Evolutionary conservation across 768 basidiomycete species (phyloP), one percentile per base, ranked within the genome.

Genomic region (Termitomyces sp.): DNA sequence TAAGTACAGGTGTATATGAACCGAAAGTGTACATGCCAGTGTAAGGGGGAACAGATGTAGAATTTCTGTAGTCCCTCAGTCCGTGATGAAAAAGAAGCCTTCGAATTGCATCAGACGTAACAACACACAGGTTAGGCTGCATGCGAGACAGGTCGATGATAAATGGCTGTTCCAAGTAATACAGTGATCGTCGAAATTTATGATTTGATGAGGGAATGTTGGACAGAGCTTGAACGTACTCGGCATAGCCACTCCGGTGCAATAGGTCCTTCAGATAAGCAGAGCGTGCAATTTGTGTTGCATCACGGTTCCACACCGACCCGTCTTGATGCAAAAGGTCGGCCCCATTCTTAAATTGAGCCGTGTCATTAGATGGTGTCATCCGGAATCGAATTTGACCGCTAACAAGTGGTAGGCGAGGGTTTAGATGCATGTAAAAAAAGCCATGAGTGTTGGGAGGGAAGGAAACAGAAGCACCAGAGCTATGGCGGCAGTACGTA

Each of bases 131-230:
- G 4, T 3, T 5, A 3, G 1, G 2, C 10, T 4, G 0, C 9
- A 1, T 7, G 38, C 2, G 1, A 10, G 26, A 41, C 22, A 34
- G 7, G 15, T 47, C 40, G 3, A 32, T 1, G 32, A 55, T 4
- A 32, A 55, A 55, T 14, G 54, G 54, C 37, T 55, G 54, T 26
- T 55, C 54, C 38, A 55, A 22, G 35, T 38, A 49, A 37, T 7
- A 24, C n/a, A 55, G 11, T 3, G 4, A 4, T 10, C 14, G 22
- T 10, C 1, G 17, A 1, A 8, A 2, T 30, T 11, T 11, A 26
- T n/a, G 10, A 8, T 0, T 4, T 10, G 1, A 6, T 24, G 5
- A 15, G 15, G 24, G 26, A 37, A 41, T 38, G 0, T 5, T 22
- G 9, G 21, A 32, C 0, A 47, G 5, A 30, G 46, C 46, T 3